phyloP scores from a whole-genome alignment of 495 filamentous ascomycete species.

The Talaromyces stipitatus region DNA sequence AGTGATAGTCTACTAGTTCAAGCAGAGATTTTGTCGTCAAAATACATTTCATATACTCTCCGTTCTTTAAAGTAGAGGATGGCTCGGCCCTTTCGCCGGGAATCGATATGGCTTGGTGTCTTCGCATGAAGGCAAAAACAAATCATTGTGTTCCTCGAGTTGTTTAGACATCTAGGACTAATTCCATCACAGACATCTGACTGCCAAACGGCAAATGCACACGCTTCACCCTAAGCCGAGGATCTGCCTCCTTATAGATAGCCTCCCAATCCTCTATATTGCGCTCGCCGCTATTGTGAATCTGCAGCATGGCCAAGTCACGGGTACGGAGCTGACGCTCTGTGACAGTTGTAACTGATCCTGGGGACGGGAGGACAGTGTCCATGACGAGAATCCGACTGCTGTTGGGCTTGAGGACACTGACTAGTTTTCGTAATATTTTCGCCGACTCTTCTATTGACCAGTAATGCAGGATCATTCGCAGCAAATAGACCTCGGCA shows the following conservation, averaged over 20 bases:
- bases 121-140: no score
- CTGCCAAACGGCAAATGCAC: not conserved
- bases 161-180: no score
- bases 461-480: slow-evolving; percentile 54
- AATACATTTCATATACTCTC: no score
- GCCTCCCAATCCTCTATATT: slow-evolving; percentile 32
- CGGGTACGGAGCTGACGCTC: slow-evolving; percentile 24
- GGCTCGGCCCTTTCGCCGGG: no score
- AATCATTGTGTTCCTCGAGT: no score
- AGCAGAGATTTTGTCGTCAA: no score
- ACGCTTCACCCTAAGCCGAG: not conserved
- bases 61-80: no score
- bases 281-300: slow-evolving; percentile 31
- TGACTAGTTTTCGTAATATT: slow-evolving; percentile 44
- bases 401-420: slow-evolving; percentile 39
- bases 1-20: no score
- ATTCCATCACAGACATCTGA: not conserved
- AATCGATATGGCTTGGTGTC: no score
- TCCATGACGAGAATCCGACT: slow-evolving; percentile 30
- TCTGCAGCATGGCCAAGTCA: slow-evolving; percentile 32
- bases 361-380: slow-evolving; percentile 28
- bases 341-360: slow-evolving; percentile 12
- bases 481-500: slow-evolving; percentile 50
- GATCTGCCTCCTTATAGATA: not conserved
- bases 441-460: slow-evolving; percentile 45